Evolutionary conservation across 345 rosid species (phyloP), one percentile per base, ranked within the genome.

Genomic region (Eucalyptus tenuipes): DNA sequence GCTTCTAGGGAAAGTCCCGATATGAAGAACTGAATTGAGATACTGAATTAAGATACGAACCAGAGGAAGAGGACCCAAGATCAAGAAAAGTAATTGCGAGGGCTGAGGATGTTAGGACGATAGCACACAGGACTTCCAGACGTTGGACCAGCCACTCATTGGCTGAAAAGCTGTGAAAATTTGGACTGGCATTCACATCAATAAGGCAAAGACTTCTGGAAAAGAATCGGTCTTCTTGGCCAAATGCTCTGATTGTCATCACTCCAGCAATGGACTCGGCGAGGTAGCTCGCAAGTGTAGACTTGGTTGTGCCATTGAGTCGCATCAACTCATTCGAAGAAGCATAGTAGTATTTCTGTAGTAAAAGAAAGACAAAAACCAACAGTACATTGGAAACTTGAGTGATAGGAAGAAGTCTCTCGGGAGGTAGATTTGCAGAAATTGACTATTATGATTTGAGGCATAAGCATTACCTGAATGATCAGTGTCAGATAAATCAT

Each of bases 81-180:
- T 94, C 91, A 25, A 94, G 92, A 80, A 93, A 75, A 86, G 95
- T 93, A 94, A 94, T 91, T 90, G 94, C 92, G 75, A 95, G 95
- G 44, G 95, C 94, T 24, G 93, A 92, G 45, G 94, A 89, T 5
- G 95, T 93, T 87, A 94, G 91, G 81, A 93, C 92, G 79, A 91
- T 64, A 33, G 94, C 93, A 52, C 95, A 92, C 13, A 94, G 33
- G n/a, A 91, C 90, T 87, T 95, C 96, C 61, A 94, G 89, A 40
- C 97, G 93, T 90, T 91, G 95, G 89, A 95, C 90, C 87, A 95
- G 89, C 96, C 96, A 95, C 89, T 94, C 95, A 25, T 93, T 91
- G 48, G 95, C 94, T 1, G 95, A 89, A 89, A 92, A 93, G 88
- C 89, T 92, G 88, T 94, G 92, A 86, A 95, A 94, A 92, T 91